These are phyloP conservation scores for Knoxdaviesia proteae DNA, from an alignment of 2,329 filamentous ascomycete species.

Conservation along the genomic window DNA sequence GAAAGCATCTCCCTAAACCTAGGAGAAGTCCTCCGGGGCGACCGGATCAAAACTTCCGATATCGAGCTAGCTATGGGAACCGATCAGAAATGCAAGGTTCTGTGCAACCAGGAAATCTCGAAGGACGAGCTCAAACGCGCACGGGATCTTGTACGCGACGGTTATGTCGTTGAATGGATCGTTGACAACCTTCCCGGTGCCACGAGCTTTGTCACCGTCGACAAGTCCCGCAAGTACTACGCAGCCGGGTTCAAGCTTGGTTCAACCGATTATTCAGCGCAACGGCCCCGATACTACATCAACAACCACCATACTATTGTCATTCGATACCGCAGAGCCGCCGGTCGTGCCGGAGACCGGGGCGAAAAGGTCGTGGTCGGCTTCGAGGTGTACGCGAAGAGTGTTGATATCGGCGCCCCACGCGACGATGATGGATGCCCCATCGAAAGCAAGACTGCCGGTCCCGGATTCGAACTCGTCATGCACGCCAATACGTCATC, in stretches of 20 bases:
- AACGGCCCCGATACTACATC: slow-evolving; percentile 42
- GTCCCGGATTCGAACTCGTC: slow-evolving; percentile 42
- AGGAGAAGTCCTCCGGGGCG: slow-evolving; percentile 70
- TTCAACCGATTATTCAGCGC: slow-evolving; percentile 44
- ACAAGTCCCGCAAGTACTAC: slow-evolving; percentile 73
- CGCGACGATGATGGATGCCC: slow-evolving; percentile 48
- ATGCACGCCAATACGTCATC: slow-evolving; percentile 35
- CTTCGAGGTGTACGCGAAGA: slow-evolving; percentile 82
- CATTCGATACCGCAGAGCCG: slow-evolving; percentile 53
- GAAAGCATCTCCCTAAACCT: slow-evolving; percentile 65
- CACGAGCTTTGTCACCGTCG: slow-evolving; percentile 71
- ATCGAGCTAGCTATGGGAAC: slow-evolving; percentile 61
- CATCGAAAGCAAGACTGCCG: slow-evolving; percentile 38
- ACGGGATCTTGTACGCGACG: slow-evolving; percentile 51
- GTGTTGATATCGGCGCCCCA: slow-evolving; percentile 39
- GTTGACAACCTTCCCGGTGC: slow-evolving; percentile 79
- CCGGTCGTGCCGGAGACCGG: slow-evolving; percentile 43
- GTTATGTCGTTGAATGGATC: slow-evolving; percentile 84
- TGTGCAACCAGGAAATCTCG: slow-evolving; percentile 50
- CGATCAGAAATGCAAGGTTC: slow-evolving; percentile 49
- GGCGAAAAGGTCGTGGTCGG: slow-evolving; percentile 68
- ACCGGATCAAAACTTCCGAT: slow-evolving; percentile 68
- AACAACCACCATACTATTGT: slow-evolving; percentile 82
- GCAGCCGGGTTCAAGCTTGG: slow-evolving; percentile 78
- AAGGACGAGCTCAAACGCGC: slow-evolving; percentile 45